phyloP scores from a whole-genome alignment of 768 basidiomycete species.

The Mycena chlorophos region DNA sequence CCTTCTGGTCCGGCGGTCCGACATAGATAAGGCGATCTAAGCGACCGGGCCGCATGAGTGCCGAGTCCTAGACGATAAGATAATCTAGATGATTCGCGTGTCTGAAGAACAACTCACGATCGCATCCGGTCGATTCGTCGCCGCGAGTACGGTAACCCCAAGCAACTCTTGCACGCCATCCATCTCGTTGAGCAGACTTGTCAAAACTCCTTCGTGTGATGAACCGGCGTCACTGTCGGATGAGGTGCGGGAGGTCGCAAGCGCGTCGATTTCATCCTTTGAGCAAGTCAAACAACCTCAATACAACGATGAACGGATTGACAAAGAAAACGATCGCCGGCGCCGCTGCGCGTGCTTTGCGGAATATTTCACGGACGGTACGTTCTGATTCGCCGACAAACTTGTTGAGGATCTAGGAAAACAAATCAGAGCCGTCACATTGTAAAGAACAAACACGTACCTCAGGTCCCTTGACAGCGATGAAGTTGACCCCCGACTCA shows the following conservation, averaged over 20 bases:
- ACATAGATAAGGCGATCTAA: slow-evolving; percentile 94
- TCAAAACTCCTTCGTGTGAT: slow-evolving; percentile 86
- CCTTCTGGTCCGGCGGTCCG: slow-evolving; percentile 81
- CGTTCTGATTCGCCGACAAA: slow-evolving; percentile 97
- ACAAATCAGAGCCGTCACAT: background rate
- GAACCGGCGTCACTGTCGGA: slow-evolving; percentile 55
- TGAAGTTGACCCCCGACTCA: slow-evolving; percentile 93
- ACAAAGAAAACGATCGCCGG: slow-evolving; percentile 98
- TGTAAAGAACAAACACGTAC: slow-evolving; percentile 40
- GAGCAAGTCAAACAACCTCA: slow-evolving; percentile 7
- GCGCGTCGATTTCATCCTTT: slow-evolving; percentile 96
- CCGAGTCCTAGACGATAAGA: slow-evolving; percentile 69
- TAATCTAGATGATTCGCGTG: background rate
- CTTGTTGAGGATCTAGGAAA: slow-evolving; percentile 84
- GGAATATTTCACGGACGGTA: slow-evolving; percentile 91
- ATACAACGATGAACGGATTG: slow-evolving; percentile 30
- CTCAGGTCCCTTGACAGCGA: slow-evolving; percentile 97
- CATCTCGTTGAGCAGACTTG: slow-evolving; percentile 95
- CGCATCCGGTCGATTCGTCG: slow-evolving; percentile 94
- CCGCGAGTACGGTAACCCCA: slow-evolving; percentile 94
- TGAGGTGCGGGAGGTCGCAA: slow-evolving; percentile 75
- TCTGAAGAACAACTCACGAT: slow-evolving; percentile 55
- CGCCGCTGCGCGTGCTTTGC: slow-evolving; percentile 90
- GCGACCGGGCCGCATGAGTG: slow-evolving; percentile 91
- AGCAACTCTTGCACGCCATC: slow-evolving; percentile 94